Base-by-base conservation (phyloP, 148 eudicot genomes). In the Vaccinium macrocarpon region DNA sequence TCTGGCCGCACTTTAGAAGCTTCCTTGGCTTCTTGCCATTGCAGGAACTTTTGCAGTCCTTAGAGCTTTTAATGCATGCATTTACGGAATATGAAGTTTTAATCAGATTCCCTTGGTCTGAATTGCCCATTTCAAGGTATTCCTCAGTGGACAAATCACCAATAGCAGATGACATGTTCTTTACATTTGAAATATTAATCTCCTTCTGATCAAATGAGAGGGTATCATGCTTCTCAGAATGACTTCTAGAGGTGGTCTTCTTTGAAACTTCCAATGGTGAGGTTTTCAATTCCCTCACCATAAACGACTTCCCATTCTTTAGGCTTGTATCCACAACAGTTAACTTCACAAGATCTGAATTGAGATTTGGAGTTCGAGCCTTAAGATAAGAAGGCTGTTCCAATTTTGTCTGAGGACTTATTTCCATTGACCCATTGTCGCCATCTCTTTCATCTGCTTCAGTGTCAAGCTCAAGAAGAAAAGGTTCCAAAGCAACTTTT, bases 401-500 rank as follows among this genome's bases (percentile, higher is more conserved):
- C 68, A 51, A 46, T 48, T 85, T 88, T 6, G 84, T 78, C 82
- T 86, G 85, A 4, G 68, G 71, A 64, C 14, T n/a, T 64, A 8
- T 14, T 78, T 76, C 88, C 89, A 79, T 38, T 85, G 91, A 90
- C 66, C 80, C 88, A 15, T 79, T 81, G 11, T 76, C 81, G 21
- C 51, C 52, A 15, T 75, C 64, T 15, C 66, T 61, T 70, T 83
- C 85, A 71, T 76, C 86, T 57, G 85, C 89, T 82, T 91, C 93
- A 46, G 81, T 52, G 12, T 90, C 94, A 21, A 95, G 91, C 88
- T 84, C 89, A 49, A 96, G 88, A 68, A 94, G 93, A 21, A 80
- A 86, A 9, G 97, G 98, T 38, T 94, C 94, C 15, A 84, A 79
- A 27, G 95, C 88, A 78, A 96, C 91, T 87, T 89, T 92, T 35